phyloP scores from a whole-genome alignment of 257 asterid genomes.

The Solanum pimpinellifolium region DNA sequence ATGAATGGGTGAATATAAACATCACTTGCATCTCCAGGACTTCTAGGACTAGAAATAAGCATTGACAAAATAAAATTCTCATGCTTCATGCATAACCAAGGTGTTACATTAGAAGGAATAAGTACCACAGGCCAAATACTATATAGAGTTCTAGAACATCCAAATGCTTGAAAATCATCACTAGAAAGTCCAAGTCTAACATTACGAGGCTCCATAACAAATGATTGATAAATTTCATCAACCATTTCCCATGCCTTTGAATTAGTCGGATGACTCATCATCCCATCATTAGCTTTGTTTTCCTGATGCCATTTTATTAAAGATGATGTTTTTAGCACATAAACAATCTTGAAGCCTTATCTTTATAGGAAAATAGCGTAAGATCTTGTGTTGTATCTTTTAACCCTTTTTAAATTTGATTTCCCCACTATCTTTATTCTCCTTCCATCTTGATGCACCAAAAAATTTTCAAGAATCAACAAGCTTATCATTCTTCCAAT shows the following conservation, averaged over 20 bases:
- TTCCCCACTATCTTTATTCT: too few relatives aligned
- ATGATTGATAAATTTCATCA: too few relatives aligned
- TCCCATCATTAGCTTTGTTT: neutral
- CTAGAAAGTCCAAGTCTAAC: neutral
- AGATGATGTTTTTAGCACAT: too few relatives aligned
- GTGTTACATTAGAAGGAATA: neutral
- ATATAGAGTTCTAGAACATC: neutral
- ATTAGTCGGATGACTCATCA: neutral
- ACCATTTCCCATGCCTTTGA: too few relatives aligned
- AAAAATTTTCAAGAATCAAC: too few relatives aligned
- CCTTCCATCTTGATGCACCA: too few relatives aligned
- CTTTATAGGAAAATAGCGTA: too few relatives aligned
- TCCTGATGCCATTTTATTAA: neutral
- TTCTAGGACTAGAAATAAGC: neutral
- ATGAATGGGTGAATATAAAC: neutral
- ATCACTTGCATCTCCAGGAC: neutral
- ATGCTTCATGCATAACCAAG: neutral
- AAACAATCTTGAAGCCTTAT: too few relatives aligned
- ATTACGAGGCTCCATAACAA: neutral
- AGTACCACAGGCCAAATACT: neutral
- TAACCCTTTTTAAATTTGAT: too few relatives aligned
- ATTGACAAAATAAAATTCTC: neutral
- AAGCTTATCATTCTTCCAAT: too few relatives aligned
- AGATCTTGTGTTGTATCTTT: too few relatives aligned
- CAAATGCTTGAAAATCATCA: neutral